A percentile compares a stretch with the other conserved stretches of the same genome.
Conservation (phyloP, 225 moss, liverwort and hornwort genomes). For the Sphagnum contortum region DNA sequence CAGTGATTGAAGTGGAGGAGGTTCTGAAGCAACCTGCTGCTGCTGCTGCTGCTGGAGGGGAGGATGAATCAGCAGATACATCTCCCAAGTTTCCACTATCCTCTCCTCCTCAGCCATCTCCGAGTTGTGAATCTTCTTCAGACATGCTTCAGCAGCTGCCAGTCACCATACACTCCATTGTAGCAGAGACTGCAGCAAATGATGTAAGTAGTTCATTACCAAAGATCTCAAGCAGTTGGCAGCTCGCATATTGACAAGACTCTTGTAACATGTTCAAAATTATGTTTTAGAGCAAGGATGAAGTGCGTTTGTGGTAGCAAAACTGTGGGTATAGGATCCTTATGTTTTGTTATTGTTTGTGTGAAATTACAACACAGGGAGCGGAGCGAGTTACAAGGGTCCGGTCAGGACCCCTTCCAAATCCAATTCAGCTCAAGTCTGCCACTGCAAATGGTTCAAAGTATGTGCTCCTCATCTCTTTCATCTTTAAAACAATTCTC, state of each 20-base stretch:
- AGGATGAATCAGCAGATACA: conserved; percentile 28
- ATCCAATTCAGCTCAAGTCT: conserved; percentile 43
- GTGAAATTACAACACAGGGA: conserved; percentile 16
- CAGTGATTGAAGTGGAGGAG: conserved; percentile 38
- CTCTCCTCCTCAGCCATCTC: conserved; percentile 4
- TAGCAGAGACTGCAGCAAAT: conserved; percentile 36
- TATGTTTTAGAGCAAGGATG: too few species aligned
- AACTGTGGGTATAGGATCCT: too few species aligned
- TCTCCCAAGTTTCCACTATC: conserved; percentile 10
- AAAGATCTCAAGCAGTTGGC: background rate
- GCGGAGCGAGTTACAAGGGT: conserved; percentile 53
- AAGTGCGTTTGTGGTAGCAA: too few species aligned
- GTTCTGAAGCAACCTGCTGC: conserved; percentile 17
- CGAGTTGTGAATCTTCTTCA: background rate
- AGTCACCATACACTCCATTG: conserved; percentile 39
- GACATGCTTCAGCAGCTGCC: conserved; percentile 10
- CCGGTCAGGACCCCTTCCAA: conserved; percentile 61
- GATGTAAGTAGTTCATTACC: conserved; percentile 28
- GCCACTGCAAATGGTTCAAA: conserved; percentile 27
- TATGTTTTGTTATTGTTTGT: too few species aligned
- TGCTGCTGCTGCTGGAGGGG: conserved; percentile 11
- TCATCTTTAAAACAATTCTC: too few species aligned
- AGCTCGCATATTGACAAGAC: background rate
- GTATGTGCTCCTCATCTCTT: conserved; percentile 12
- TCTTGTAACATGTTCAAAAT: too few species aligned